Evolutionary conservation across 805 yeast genomes (phyloP).

Genomic region (Saccharomycopsis sp.): DNA sequence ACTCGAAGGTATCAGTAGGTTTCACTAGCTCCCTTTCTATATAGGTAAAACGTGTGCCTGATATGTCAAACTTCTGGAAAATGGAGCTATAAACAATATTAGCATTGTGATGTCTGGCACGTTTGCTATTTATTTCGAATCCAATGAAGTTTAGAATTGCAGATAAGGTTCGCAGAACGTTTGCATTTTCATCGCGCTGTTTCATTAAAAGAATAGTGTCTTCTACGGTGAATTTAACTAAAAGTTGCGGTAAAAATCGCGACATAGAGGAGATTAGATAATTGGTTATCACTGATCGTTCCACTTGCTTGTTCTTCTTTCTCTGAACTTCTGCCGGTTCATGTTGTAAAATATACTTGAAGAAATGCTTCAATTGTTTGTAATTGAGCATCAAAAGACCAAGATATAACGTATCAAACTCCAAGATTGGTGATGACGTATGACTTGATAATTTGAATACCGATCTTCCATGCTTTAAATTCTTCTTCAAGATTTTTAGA

Average conservation of each 20-base stretch:
- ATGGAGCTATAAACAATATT: conserved; percentile 17
- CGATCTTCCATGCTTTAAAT: conserved; percentile 23
- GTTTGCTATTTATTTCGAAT: conserved; percentile 11
- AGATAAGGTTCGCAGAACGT: conserved; percentile 28
- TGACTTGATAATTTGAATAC: conserved; percentile 33
- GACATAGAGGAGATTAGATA: conserved; percentile 22
- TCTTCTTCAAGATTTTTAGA: conserved; percentile 22
- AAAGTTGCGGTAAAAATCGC: conserved; percentile 30
- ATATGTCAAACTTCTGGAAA: conserved; percentile 23
- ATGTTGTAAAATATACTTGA: conserved; percentile 24
- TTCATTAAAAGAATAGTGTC: conserved; percentile 33
- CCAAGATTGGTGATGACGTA: conserved; percentile 39
- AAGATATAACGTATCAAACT: conserved; percentile 35
- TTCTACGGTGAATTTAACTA: conserved; percentile 33
- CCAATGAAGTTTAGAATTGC: conserved; percentile 14
- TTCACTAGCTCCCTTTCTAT: neutral
- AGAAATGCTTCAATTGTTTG: conserved; percentile 22
- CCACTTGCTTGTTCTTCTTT: conserved; percentile 15
- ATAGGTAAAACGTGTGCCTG: conserved; percentile 18
- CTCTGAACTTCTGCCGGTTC: conserved; percentile 24
- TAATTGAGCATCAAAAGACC: conserved; percentile 27
- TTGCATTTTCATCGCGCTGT: conserved; percentile 27
- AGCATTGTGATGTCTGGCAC: conserved; percentile 22
- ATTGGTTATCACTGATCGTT: conserved; percentile 15
- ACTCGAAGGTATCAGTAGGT: neutral